phyloP scores from a whole-genome alignment of 768 basidiomycete genomes.

The Nidularia pulvinata region DNA sequence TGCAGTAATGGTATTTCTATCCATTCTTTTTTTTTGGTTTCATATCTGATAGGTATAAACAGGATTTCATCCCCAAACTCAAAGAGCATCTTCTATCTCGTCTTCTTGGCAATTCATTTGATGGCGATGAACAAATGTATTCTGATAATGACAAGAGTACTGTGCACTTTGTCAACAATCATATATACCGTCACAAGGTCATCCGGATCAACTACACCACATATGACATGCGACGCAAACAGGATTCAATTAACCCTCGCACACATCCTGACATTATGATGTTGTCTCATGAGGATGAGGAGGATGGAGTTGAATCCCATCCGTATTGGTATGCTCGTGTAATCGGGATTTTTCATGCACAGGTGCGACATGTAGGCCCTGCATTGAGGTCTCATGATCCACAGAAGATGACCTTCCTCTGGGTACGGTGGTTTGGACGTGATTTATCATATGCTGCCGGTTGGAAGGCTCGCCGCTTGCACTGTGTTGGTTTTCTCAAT shows the following conservation, averaged over 20 bases:
- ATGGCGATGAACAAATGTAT: slow-evolving; percentile 13
- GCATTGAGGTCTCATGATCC: not conserved
- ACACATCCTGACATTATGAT: slow-evolving; percentile 32
- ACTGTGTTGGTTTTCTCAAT: slow-evolving; percentile 30
- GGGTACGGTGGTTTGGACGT: slow-evolving; percentile 14
- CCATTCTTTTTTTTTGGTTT: not conserved
- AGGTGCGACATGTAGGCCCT: slow-evolving; percentile 13
- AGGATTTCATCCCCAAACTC: slow-evolving; percentile 23
- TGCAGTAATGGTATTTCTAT: slow-evolving; percentile 11
- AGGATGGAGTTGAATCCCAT: not conserved
- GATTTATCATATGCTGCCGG: slow-evolving; percentile 2
- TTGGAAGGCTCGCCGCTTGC: slow-evolving; percentile 7
- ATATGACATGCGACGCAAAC: slow-evolving; percentile 31
- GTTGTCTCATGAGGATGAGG: slow-evolving; percentile 11
- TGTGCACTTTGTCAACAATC: slow-evolving; percentile 12
- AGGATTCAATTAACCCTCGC: slow-evolving; percentile 38
- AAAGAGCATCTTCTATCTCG: slow-evolving; percentile 24
- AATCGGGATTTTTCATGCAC: slow-evolving; percentile 17
- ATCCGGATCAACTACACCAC: slow-evolving; percentile 21
- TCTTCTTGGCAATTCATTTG: slow-evolving; percentile 9
- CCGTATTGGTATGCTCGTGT: slow-evolving; percentile 22
- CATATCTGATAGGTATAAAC: not conserved
- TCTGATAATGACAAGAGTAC: slow-evolving; percentile 13
- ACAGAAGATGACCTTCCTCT: slow-evolving; percentile 24
- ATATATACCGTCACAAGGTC: slow-evolving; percentile 9